Percentiles rank a stretch among this genome's conserved stretches.
phyloP scores from a whole-genome alignment of 2,329 filamentous ascomycete species.

The Scorias spongiosa region DNA sequence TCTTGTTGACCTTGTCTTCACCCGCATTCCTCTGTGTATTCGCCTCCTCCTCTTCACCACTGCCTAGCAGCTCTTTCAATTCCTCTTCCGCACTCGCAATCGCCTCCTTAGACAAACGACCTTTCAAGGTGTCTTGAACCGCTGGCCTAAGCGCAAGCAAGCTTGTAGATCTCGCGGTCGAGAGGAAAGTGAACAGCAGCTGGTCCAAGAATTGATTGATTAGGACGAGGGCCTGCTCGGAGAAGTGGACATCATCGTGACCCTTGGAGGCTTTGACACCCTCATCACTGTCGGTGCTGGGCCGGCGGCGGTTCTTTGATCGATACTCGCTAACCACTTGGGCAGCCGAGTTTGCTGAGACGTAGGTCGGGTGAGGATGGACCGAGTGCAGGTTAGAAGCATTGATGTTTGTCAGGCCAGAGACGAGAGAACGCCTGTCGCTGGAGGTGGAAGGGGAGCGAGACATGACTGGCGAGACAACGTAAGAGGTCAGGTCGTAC shows the following conservation, averaged over 20 bases:
- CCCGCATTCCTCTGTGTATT: slow-evolving; percentile 24
- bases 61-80: slow-evolving; percentile 71
- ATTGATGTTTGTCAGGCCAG: slow-evolving; percentile 8
- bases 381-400: slow-evolving; percentile 23
- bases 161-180: slow-evolving; percentile 60
- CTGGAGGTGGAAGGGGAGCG: slow-evolving; percentile 10
- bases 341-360: slow-evolving; percentile 73
- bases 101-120: slow-evolving; percentile 72
- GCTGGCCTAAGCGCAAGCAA: slow-evolving; percentile 64
- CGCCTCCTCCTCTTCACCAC: slow-evolving; percentile 57
- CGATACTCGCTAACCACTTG: slow-evolving; percentile 85
- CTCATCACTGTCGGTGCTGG: slow-evolving; percentile 42
- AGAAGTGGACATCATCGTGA: slow-evolving; percentile 53
- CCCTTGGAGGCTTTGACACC: slow-evolving; percentile 36
- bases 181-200: slow-evolving; percentile 80
- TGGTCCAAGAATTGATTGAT: slow-evolving; percentile 92
- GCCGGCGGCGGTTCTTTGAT: slow-evolving; percentile 51
- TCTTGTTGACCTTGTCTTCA: slow-evolving; percentile 18
- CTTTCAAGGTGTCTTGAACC: slow-evolving; percentile 73
- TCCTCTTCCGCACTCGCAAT: slow-evolving; percentile 75
- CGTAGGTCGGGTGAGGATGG: slow-evolving; percentile 69
- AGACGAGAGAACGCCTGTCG: slow-evolving; percentile 11
- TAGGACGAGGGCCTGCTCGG: slow-evolving; percentile 55
- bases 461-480: slow-evolving; percentile 13
- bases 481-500: background rate